These are phyloP conservation scores for Kodamaea kaohsiungensis DNA, from an alignment of 805 yeast species.

Conservation along the genomic window DNA sequence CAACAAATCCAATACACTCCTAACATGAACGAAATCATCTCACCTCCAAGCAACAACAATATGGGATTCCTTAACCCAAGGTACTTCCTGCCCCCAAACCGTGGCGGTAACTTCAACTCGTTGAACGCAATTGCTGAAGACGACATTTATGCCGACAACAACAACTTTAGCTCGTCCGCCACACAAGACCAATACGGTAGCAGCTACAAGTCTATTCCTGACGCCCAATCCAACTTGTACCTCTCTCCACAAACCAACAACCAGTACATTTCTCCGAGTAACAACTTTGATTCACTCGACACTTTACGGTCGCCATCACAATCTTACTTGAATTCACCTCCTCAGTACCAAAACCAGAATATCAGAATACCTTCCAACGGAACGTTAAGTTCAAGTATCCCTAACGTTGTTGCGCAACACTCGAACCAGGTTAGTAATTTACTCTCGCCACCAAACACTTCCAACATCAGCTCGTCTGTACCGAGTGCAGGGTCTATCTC, in stretches of 20 bases:
- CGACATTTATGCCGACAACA: constrained; percentile 13
- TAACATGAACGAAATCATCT: constrained; percentile 39
- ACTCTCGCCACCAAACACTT: constrained; percentile 27
- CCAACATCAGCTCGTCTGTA: constrained; percentile 32
- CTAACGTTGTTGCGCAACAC: constrained; percentile 16
- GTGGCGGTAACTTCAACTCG: constrained; percentile 23
- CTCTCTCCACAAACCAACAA: constrained; percentile 36
- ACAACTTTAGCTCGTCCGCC: constrained; percentile 33
- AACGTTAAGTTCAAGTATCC: constrained; percentile 26
- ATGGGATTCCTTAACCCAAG: constrained; percentile 32
- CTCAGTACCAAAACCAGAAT: constrained; percentile 21
- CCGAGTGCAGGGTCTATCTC: constrained; percentile 17
- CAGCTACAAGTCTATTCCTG: constrained; percentile 15
- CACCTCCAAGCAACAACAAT: constrained; percentile 30
- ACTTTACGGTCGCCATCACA: constrained; percentile 37
- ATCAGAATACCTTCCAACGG: constrained; percentile 14
- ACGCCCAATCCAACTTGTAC: constrained; percentile 29
- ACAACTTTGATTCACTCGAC: constrained; percentile 30
- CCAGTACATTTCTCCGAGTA: constrained; percentile 33
- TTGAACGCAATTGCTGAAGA: constrained; percentile 38
- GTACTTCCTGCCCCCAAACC: constrained; percentile 41
- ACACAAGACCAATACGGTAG: constrained; percentile 16
- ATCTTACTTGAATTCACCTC: constrained; percentile 41
- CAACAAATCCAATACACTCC: constrained; percentile 16
- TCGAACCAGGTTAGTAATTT: constrained; percentile 11